phyloP scores from a whole-genome alignment of 129 eudicot genomes.

The Logfia minima region DNA sequence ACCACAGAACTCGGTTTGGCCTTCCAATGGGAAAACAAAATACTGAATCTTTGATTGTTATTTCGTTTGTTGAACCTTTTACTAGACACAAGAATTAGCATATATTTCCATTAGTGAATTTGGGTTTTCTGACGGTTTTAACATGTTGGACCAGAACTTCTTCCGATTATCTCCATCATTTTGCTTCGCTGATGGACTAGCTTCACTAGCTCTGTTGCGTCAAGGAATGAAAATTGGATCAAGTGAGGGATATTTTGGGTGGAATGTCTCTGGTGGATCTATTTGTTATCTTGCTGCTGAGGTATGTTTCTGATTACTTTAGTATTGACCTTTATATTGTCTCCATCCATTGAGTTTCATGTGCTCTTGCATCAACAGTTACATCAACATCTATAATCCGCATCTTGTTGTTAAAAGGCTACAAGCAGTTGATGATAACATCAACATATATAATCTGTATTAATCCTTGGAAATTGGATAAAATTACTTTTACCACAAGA shows the following conservation, averaged over 20 bases:
- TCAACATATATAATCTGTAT: too few relatives aligned
- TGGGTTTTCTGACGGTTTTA: constrained; percentile 20
- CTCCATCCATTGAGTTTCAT: not conserved
- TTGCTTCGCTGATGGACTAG: constrained; percentile 99
- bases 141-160: constrained; percentile 61
- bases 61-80: not conserved
- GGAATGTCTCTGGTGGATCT: constrained; percentile 95
- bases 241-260: constrained; percentile 63
- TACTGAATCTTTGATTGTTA: not conserved
- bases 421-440: not conserved
- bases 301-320: constrained; percentile 46
- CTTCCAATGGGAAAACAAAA: not conserved
- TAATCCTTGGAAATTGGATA: not conserved
- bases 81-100: not conserved
- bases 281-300: constrained; percentile 86
- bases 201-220: constrained; percentile 86
- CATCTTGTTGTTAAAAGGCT: not conserved
- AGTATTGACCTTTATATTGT: not conserved
- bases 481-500: not conserved
- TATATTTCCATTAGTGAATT: not conserved
- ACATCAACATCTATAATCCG: not conserved
- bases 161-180: constrained; percentile 95
- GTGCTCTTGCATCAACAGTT: not conserved
- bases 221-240: constrained; percentile 90
- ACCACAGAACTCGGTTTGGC: not conserved